Base-by-base conservation (phyloP, 352 stramenopile genomes). In the Thraustochytrium striatum region DNA sequence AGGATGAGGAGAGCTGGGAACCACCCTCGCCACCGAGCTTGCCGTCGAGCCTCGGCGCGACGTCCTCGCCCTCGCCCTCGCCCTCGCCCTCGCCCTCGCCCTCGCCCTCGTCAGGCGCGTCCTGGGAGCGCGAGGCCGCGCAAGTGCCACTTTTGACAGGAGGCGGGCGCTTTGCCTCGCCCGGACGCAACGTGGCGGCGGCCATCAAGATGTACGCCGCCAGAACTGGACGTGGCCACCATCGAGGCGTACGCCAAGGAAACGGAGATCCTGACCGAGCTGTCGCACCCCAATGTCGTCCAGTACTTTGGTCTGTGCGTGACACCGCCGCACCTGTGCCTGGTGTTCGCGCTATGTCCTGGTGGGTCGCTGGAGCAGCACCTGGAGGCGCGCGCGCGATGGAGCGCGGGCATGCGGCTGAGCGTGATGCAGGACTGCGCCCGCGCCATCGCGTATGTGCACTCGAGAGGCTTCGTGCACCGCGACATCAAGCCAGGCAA, bases 401-500 rank as follows among this genome's bases (percentile, higher is more conserved):
- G 47, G 47, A 55, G 47, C 47, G 25, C 16, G 47, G 47, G 25
- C 16, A 55, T 16, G 32, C 53, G 89, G 58, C 69, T 91, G 3
- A 85, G 84, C 59, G 88, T 88, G 55, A 90, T 91, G 87, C 86
- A 90, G 33, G 87, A 91, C 58, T 86, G 86, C 30, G 85, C 86
- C 0, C 83, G 88, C 0, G 87, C 86, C 2, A 85, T 91, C 19
- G 87, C 86, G 53, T 91, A 91, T 57, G 78, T 91, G 59, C 88
- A 91, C 81, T 88, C 85, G 3, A 87, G 86, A n/a, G 85, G 85
- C 8, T 90, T 91, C 43, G 59, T 91, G 57, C 87, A 91, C 55
- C 87, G 86, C 58, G 87, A 91, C 72, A 87, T 91, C 50, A 91
- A 91, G 57, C 86, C 88, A 0, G 83, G 82, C 21, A 91, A 91